phyloP scores from a whole-genome alignment of 805 yeast species.

The Metschnikowia drakensbergensis region DNA sequence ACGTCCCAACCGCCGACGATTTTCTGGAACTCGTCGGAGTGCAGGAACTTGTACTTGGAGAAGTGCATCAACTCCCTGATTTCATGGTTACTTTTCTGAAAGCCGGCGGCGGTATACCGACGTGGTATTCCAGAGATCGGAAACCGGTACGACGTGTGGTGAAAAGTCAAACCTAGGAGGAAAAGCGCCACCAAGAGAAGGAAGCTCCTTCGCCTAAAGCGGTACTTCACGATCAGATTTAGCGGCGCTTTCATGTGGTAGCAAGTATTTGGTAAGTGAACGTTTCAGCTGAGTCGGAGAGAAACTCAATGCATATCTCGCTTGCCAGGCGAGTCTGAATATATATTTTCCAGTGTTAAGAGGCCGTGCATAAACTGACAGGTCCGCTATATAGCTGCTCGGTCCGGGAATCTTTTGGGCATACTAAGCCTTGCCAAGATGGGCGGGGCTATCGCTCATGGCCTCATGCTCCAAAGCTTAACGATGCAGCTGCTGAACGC shows the following conservation, averaged over 20 bases:
- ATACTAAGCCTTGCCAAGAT: background rate
- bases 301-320: background rate
- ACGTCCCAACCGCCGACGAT: slow-evolving; percentile 11
- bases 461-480: too few species aligned
- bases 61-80: slow-evolving; percentile 13
- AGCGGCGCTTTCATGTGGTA: too few species aligned
- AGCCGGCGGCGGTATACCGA: slow-evolving; percentile 4
- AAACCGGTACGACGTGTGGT: slow-evolving; percentile 2
- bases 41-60: slow-evolving; percentile 12
- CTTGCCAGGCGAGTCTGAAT: background rate
- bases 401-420: background rate
- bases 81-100: slow-evolving; percentile 3
- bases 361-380: background rate
- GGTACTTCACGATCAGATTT: background rate
- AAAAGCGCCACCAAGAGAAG: slow-evolving; percentile 6
- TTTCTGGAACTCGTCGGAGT: slow-evolving; percentile 8
- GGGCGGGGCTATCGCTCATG: too few species aligned
- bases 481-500: too few species aligned
- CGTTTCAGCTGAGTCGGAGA: background rate
- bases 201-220: slow-evolving; percentile 4
- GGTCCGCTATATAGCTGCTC: background rate
- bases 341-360: background rate
- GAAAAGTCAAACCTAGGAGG: slow-evolving; percentile 3
- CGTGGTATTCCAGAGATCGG: background rate
- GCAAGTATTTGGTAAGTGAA: too few species aligned